Percentiles rank a stretch among this genome's conserved stretches.
Evolutionary conservation across 192 early-diverging fungal species (phyloP).

Genomic region (Phlyctochytrium planicorne): DNA sequence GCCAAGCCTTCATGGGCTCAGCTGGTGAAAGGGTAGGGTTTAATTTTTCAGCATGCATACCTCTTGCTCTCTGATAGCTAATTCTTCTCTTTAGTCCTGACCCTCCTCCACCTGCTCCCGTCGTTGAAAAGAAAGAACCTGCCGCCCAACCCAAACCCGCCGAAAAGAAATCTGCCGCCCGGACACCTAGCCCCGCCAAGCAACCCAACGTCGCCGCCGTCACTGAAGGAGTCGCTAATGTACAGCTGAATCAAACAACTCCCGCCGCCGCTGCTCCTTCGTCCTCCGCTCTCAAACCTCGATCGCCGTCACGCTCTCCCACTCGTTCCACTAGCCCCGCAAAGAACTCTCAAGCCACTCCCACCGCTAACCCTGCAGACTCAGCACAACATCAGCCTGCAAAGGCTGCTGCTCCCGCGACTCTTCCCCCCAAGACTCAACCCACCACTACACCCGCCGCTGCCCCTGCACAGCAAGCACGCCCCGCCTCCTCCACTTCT

Average conservation of each 20-base stretch:
- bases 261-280: neutral
- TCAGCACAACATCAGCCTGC: slow-evolving; percentile 15
- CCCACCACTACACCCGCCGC: slow-evolving; percentile 7
- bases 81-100: slow-evolving; percentile 31
- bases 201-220: slow-evolving; percentile 4
- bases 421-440: neutral
- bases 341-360: neutral
- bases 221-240: slow-evolving; percentile 1
- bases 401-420: slow-evolving; percentile 12
- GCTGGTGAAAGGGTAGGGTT: slow-evolving; percentile 58
- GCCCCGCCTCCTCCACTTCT: neutral
- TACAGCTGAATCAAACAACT: neutral
- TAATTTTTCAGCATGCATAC: neutral
- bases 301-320: slow-evolving; percentile 1
- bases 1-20: slow-evolving; percentile 61
- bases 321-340: neutral
- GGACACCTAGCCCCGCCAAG: slow-evolving; percentile 26
- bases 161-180: slow-evolving; percentile 23
- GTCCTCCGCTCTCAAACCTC: neutral
- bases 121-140: slow-evolving; percentile 15
- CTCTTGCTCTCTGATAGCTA: neutral
- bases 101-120: slow-evolving; percentile 40
- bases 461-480: neutral
- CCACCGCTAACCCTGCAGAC: slow-evolving; percentile 8
- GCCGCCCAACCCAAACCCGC: neutral